phyloP scores from a whole-genome alignment of 192 early-diverging fungal species.

The Geranomyces variabilis region DNA sequence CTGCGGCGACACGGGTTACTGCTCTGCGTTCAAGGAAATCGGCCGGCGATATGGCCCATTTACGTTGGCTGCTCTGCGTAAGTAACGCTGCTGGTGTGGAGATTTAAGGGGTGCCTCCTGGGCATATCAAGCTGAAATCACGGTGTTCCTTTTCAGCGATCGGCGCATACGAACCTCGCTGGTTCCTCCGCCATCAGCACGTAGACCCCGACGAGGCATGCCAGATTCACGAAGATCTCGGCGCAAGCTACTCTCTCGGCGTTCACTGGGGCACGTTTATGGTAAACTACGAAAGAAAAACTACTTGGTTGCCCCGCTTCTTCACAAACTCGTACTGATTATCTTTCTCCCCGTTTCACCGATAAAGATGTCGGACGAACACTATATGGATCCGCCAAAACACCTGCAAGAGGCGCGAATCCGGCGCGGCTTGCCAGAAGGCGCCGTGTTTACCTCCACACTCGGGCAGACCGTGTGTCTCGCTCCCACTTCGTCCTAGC shows the following conservation, averaged over 20 bases:
- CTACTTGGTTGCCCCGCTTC: no score
- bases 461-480: slow-evolving; percentile 40
- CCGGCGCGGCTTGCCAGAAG: slow-evolving; percentile 17
- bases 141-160: slow-evolving; percentile 39
- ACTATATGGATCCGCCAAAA: slow-evolving; percentile 56
- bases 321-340: no score
- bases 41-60: slow-evolving; percentile 54
- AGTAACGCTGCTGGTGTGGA: slow-evolving; percentile 2
- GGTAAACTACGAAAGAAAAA: no score
- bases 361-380: slow-evolving; percentile 62
- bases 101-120: no score
- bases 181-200: slow-evolving; percentile 57
- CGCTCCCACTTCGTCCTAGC: neutral
- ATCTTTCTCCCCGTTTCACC: no score
- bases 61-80: slow-evolving; percentile 56
- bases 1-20: slow-evolving; percentile 65
- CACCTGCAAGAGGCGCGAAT: slow-evolving; percentile 35
- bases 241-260: slow-evolving; percentile 50
- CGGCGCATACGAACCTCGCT: slow-evolving; percentile 56
- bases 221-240: slow-evolving; percentile 50
- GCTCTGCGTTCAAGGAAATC: slow-evolving; percentile 54
- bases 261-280: slow-evolving; percentile 67
- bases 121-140: neutral
- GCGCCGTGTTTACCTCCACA: slow-evolving; percentile 44
- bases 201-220: slow-evolving; percentile 59